Base-by-base conservation (phyloP, 805 yeast genomes). In the Suhomyces kilbournensis region DNA sequence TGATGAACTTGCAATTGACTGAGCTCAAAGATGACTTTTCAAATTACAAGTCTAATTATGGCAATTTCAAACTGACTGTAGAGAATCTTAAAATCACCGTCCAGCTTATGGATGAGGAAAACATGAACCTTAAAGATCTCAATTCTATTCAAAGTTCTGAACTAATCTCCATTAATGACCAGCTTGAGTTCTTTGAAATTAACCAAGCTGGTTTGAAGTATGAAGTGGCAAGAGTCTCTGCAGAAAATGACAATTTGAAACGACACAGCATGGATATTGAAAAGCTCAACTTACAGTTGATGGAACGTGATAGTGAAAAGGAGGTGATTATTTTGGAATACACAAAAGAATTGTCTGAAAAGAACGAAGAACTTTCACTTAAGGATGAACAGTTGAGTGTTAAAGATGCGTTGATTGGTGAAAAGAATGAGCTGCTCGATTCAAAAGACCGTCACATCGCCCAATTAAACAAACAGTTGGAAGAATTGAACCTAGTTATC, bases 21-120 rank as follows among this genome's bases (percentile, higher is more conserved):
- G 57, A 51, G 3, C 47, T 61, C 28, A 54, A 35, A 30, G 40
- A 30, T 14, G 61, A 56, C 15, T 52, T 59, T 30, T 30, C 34
- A 19, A 39, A 20, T 15, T 53, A 59, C 47, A 53, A 55, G 34
- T 17, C 50, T 15, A 48, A 51, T 12, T 52, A 56, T 26, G 44
- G 52, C 10, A 43, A 25, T 7, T 51, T 52, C 32, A 51, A 47
- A 23, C 7, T 35, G n/a, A 26, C 52, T 2, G 17, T 53, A 5
- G 51, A 50, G 5, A 40, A 43, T n/a, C 30, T 53, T 23, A 50
- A 40, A 35, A 38, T 25, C 12, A 19, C 50, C 2, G n/a, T 53
- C 7, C 26, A 19, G 15, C n/a, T 32, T 4, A 47, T 50, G 42
- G 38, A 51, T 10, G 51, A 53, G 7, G 56, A 55, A 20, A 54